A percentile compares a stretch with the other conserved stretches of the same genome.
These are phyloP conservation scores for Glycyrrhiza uralensis DNA, from an alignment of 306 rosid species.

Conservation along the genomic window DNA sequence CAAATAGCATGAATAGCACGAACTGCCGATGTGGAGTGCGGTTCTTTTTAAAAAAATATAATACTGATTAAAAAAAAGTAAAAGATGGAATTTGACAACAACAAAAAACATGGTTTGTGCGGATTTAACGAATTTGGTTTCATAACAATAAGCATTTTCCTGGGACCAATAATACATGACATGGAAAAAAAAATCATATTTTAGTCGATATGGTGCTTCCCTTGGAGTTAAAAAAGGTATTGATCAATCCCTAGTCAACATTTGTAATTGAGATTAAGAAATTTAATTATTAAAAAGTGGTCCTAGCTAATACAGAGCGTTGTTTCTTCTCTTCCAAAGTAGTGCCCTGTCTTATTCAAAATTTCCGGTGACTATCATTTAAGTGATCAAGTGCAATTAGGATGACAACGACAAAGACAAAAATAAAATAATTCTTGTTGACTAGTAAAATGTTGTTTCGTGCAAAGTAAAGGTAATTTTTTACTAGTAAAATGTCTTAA, in stretches of 20 bases:
- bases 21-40: no score
- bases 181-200: not conserved
- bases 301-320: not conserved
- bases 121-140: no score
- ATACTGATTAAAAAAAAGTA: no score
- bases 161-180: not conserved
- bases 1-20: no score
- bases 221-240: not conserved
- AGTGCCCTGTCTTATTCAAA: not conserved
- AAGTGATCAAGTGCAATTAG: not conserved
- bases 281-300: not conserved
- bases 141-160: no score
- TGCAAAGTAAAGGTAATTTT: no score
- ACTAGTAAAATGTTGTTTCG: not conserved
- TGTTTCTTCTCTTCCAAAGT: not conserved
- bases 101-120: no score
- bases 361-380: not conserved
- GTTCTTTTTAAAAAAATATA: no score
- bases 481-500: no score
- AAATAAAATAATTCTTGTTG: not conserved
- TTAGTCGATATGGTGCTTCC: not conserved
- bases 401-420: not conserved
- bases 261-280: not conserved
- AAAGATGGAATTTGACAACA: no score
- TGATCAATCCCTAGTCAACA: not conserved